phyloP scores from a whole-genome alignment of 2,329 filamentous ascomycete genomes.

The Bipolaris bicolor region DNA sequence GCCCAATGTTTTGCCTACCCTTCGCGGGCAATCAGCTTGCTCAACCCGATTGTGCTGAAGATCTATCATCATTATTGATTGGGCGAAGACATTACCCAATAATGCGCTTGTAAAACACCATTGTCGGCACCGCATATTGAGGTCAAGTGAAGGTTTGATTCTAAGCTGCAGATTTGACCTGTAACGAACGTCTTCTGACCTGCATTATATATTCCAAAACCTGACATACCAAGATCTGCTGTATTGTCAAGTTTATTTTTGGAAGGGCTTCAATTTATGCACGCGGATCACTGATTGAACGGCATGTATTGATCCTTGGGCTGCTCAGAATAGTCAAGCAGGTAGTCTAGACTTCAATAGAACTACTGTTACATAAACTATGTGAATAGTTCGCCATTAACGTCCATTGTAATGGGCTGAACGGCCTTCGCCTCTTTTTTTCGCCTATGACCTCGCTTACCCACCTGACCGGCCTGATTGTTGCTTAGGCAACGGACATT shows the following conservation, averaged over 20 bases:
- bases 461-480: too few relatives aligned
- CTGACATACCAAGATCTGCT: neutral
- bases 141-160: neutral
- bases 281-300: neutral
- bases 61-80: slow-evolving; percentile 10
- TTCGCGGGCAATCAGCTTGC: slow-evolving; percentile 10
- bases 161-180: neutral
- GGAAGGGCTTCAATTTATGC: neutral
- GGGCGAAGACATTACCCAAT: slow-evolving; percentile 1
- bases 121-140: slow-evolving; percentile 6
- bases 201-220: slow-evolving; percentile 2
- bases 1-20: slow-evolving; percentile 12
- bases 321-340: neutral
- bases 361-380: too few relatives aligned
- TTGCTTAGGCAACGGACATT: neutral
- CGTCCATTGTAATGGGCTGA: too few relatives aligned
- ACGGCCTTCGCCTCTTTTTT: too few relatives aligned
- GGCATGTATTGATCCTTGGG: neutral
- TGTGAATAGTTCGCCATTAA: too few relatives aligned
- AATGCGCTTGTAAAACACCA: slow-evolving; percentile 1
- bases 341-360: neutral
- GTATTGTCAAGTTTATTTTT: neutral
- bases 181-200: neutral
- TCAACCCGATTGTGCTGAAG: slow-evolving; percentile 13
- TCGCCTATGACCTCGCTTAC: too few relatives aligned